A percentile compares a stretch with the other conserved stretches of the same genome.
Conservation (phyloP, 352 stramenopile genomes). For the Phytophthora vignae region DNA sequence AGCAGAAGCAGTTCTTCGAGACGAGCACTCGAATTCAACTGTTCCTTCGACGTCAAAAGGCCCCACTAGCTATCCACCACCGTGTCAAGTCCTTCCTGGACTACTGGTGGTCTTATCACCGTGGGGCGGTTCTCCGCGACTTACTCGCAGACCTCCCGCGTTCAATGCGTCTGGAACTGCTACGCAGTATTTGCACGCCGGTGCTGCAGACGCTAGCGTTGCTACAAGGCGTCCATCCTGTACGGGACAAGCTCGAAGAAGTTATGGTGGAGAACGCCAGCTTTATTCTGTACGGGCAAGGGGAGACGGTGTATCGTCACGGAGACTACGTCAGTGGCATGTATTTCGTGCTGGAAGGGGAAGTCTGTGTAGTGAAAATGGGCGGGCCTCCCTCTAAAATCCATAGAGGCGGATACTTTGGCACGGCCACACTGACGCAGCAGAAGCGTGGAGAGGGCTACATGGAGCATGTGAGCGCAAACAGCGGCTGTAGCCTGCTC, state of each 20-base stretch:
- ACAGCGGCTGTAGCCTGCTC: slow-evolving; percentile 54
- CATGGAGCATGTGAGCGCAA: slow-evolving; percentile 49
- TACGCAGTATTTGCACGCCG: slow-evolving; percentile 47
- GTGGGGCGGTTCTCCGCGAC: slow-evolving; percentile 49
- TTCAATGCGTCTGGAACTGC: slow-evolving; percentile 46
- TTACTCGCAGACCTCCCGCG: slow-evolving; percentile 51
- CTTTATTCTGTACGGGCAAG: slow-evolving; percentile 60
- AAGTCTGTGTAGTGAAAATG: slow-evolving; percentile 43
- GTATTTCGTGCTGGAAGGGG: slow-evolving; percentile 63
- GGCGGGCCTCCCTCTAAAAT: slow-evolving; percentile 27
- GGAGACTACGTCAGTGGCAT: slow-evolving; percentile 58
- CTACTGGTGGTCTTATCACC: slow-evolving; percentile 67
- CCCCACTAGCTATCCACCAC: slow-evolving; percentile 47
- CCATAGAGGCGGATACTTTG: slow-evolving; percentile 48
- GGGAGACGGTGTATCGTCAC: slow-evolving; percentile 54
- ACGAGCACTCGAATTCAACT: slow-evolving; percentile 53
- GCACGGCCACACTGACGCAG: slow-evolving; percentile 42
- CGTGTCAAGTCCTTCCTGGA: slow-evolving; percentile 64
- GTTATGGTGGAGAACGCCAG: slow-evolving; percentile 48
- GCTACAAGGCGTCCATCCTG: slow-evolving; percentile 35
- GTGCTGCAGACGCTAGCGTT: slow-evolving; percentile 48
- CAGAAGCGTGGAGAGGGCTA: slow-evolving; percentile 53
- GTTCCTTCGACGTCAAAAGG: slow-evolving; percentile 55
- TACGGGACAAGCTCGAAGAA: slow-evolving; percentile 40
- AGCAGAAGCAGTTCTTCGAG: slow-evolving; percentile 40